Evolutionary conservation across 805 yeast genomes (phyloP).

Genomic region (Barnettozyma salicaria): DNA sequence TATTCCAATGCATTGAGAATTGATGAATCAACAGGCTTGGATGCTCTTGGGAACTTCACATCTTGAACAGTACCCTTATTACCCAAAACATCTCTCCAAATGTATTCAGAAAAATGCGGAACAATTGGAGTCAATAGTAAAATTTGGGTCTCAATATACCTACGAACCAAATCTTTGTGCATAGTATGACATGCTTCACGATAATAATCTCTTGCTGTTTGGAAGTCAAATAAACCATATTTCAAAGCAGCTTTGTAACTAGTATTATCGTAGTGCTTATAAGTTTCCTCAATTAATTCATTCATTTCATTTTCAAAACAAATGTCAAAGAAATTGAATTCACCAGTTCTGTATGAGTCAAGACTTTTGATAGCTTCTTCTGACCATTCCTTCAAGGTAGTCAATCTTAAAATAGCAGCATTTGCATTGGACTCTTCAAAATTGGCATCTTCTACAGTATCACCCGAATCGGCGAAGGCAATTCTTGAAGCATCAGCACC

Average conservation of each 20-base stretch:
- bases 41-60: conserved; percentile 76
- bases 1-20: conserved; percentile 68
- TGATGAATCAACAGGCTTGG: conserved; percentile 56
- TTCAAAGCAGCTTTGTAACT: conserved; percentile 86
- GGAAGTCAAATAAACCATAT: conserved; percentile 88
- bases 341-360: conserved; percentile 50
- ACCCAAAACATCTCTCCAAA: conserved; percentile 77
- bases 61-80: conserved; percentile 61
- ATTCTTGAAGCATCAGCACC: conserved; percentile 98
- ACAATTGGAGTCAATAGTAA: conserved; percentile 86
- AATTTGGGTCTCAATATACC: conserved; percentile 83
- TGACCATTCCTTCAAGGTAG: conserved; percentile 91
- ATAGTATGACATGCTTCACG: conserved; percentile 68
- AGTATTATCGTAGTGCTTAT: conserved; percentile 63
- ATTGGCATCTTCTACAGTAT: conserved; percentile 94
- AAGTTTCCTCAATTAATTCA: conserved; percentile 65
- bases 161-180: conserved; percentile 77
- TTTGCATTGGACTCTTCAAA: conserved; percentile 95
- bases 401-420: conserved; percentile 92
- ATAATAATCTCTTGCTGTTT: conserved; percentile 92
- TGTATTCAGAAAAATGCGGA: conserved; percentile 90
- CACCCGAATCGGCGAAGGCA: conserved; percentile 98
- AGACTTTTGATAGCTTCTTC: conserved; percentile 60
- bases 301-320: conserved; percentile 96
- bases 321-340: conserved; percentile 62